Percentiles rank a stretch among this genome's conserved stretches.
phyloP scores from a whole-genome alignment of 2,329 filamentous ascomycete species.

The Blastomyces emzantsi region DNA sequence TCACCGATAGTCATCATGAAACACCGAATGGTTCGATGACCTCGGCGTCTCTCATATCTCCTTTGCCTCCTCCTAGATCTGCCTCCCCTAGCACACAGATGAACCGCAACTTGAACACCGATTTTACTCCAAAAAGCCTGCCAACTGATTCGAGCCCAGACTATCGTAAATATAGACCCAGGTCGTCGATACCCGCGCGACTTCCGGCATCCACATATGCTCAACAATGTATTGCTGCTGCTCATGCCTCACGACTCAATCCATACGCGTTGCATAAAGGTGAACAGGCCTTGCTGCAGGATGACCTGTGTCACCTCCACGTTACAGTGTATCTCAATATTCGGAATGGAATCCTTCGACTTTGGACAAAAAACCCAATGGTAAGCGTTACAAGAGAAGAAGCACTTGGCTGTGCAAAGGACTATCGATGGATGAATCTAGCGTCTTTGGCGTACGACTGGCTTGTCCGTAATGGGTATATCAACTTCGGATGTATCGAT shows the following conservation, averaged over 20 bases:
- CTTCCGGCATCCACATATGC: constrained; percentile 70
- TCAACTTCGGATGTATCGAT: constrained; percentile 90
- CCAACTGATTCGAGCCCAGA: constrained; percentile 17
- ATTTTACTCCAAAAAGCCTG: constrained; percentile 13
- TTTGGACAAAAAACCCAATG: constrained; percentile 83
- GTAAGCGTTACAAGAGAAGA: constrained; percentile 73
- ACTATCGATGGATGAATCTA: constrained; percentile 78
- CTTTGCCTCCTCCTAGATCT: constrained; percentile 18
- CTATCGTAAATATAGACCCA: constrained; percentile 53
- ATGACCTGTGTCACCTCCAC: constrained; percentile 76
- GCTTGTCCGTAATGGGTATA: constrained; percentile 83
- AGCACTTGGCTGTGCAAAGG: constrained; percentile 81
- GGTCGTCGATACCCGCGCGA: constrained; percentile 72
- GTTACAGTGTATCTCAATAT: constrained; percentile 96
- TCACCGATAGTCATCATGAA: constrained; percentile 23
- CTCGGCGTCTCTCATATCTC: constrained; percentile 22
- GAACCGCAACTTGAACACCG: constrained; percentile 15
- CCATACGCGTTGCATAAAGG: constrained; percentile 79
- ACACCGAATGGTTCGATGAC: constrained; percentile 27
- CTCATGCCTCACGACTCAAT: constrained; percentile 79
- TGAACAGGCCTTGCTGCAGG: constrained; percentile 71
- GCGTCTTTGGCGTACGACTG: constrained; percentile 87
- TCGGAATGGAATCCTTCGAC: constrained; percentile 79
- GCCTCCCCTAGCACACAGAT: constrained; percentile 11
- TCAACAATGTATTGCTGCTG: constrained; percentile 81